phyloP scores from a whole-genome alignment of 371 early-diverging fungal genomes.

The Mucor sp. region DNA sequence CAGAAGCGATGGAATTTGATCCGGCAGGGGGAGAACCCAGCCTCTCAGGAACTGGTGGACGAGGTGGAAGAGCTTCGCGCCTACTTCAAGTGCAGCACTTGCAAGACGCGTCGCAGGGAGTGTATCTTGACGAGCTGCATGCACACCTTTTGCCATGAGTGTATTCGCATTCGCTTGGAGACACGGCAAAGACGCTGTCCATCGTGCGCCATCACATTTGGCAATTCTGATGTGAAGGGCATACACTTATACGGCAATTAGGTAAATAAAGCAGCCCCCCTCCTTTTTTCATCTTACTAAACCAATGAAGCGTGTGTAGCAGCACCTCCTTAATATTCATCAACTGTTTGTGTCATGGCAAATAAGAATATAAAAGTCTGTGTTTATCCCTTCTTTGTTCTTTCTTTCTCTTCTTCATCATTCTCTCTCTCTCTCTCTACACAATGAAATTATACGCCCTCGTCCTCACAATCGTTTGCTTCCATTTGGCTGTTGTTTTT shows the following conservation, averaged over 20 bases:
- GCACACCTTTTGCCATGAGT: constrained; percentile 10
- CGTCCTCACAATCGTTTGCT: background rate
- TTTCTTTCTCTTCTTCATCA: too few relatives aligned
- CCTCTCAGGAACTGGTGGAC: constrained; percentile 4
- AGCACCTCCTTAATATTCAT: background rate
- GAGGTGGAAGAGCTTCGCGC: constrained; percentile 11
- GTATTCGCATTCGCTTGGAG: constrained; percentile 7
- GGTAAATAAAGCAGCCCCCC: background rate
- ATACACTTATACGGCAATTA: constrained; percentile 9
- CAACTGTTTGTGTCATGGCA: background rate
- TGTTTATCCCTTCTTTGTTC: too few relatives aligned
- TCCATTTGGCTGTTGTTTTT: background rate
- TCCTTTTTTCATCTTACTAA: background rate
- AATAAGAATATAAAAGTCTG: too few relatives aligned
- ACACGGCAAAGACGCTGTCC: constrained; percentile 10
- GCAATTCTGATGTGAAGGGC: constrained; percentile 9
- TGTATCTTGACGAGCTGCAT: constrained; percentile 4
- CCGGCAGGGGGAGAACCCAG: constrained; percentile 3
- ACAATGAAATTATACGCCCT: background rate
- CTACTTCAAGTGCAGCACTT: constrained; percentile 4
- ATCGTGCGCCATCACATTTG: constrained; percentile 7
- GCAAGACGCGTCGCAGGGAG: constrained; percentile 6
- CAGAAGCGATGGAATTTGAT: constrained; percentile 3
- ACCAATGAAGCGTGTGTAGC: background rate
- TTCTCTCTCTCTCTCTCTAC: background rate